Evolutionary conservation across 2,329 filamentous ascomycete species (phyloP).

Genomic region (Stagonosporopsis cucurbitacearum): DNA sequence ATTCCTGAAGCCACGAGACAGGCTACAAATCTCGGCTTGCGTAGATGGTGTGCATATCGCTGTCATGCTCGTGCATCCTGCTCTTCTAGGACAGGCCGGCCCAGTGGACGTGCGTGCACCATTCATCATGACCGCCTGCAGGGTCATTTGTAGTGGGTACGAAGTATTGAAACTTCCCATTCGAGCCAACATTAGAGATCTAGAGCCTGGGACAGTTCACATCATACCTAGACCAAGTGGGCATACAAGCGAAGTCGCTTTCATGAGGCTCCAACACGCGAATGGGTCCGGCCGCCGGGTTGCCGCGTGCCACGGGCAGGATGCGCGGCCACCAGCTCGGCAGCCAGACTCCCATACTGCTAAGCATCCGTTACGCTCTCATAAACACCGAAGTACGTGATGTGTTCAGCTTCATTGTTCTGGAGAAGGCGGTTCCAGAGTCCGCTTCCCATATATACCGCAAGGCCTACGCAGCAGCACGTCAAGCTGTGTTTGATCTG

Average conservation of each 20-base stretch:
- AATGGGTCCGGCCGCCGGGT: neutral
- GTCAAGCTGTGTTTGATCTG: too few species aligned
- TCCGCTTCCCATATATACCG: neutral
- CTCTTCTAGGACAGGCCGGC: neutral
- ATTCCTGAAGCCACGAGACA: conserved; percentile 22
- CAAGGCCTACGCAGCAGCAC: too few species aligned
- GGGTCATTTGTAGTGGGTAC: neutral
- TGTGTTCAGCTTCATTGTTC: neutral
- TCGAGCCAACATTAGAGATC: neutral
- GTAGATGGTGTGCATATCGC: conserved; percentile 13
- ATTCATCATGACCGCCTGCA: neutral
- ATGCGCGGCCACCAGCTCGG: conserved; percentile 3
- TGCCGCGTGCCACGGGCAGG: neutral
- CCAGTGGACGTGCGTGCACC: neutral
- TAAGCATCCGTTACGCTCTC: neutral
- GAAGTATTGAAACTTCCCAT: neutral
- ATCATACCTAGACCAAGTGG: neutral
- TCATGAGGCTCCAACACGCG: neutral
- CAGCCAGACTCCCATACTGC: conserved; percentile 4
- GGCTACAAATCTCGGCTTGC: conserved; percentile 22
- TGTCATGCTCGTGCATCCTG: neutral
- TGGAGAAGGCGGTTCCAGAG: neutral
- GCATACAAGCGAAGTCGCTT: neutral
- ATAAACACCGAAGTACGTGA: neutral
- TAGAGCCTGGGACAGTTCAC: neutral